Conservation (phyloP, 305 asterid genomes). For the Lippia alba region DNA sequence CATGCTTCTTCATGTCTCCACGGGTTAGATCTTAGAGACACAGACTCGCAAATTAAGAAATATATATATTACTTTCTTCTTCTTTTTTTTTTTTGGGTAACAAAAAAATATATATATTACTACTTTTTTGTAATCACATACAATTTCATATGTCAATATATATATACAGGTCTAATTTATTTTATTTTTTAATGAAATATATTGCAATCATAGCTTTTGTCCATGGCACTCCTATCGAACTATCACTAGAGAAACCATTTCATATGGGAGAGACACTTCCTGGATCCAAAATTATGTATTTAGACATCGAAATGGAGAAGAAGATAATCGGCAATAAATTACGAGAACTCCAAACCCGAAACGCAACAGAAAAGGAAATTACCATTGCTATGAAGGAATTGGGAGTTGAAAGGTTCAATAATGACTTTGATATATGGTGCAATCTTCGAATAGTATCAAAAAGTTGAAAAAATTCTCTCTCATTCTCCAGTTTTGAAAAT, state of each 20-base stretch:
- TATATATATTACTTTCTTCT: no score
- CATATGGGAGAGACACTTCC: slow-evolving; percentile 54
- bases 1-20: slow-evolving; percentile 66
- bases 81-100: no score
- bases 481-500: no score
- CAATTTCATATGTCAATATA: no score
- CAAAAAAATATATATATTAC: no score
- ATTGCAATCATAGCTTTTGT: slow-evolving; percentile 54
- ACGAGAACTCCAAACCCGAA: slow-evolving; percentile 38
- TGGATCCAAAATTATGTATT: slow-evolving; percentile 42
- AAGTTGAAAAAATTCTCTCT: no score
- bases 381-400: slow-evolving; percentile 57
- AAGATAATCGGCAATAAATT: slow-evolving; percentile 48
- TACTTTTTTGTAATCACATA: no score
- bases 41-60: no score
- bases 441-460: no score
- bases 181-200: neutral
- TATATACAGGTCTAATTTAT: neutral
- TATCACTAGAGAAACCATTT: slow-evolving; percentile 49
- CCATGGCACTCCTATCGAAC: slow-evolving; percentile 49
- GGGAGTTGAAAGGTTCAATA: slow-evolving; percentile 60
- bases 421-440: no score
- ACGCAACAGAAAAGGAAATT: slow-evolving; percentile 42
- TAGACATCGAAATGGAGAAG: slow-evolving; percentile 56
- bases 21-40: slow-evolving; percentile 46